A percentile compares a stretch with the other conserved stretches of the same genome.
Evolutionary conservation across 2,329 filamentous ascomycete genomes (phyloP).

Genomic region (Penicillium rolfsii): DNA sequence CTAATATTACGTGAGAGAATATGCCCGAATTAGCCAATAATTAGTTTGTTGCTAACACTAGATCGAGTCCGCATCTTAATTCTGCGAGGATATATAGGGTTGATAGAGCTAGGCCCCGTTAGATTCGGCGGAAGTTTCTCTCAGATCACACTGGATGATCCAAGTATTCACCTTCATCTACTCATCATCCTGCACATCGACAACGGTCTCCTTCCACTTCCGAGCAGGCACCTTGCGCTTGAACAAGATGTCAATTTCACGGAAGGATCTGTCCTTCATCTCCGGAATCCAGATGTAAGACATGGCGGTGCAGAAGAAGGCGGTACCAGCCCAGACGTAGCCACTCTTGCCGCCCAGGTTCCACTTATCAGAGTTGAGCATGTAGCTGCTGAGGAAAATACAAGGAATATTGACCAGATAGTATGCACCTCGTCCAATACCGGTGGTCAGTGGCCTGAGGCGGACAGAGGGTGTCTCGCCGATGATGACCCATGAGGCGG

Average conservation of each 20-base stretch:
- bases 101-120: not conserved
- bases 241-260: slow-evolving; percentile 66
- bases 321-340: slow-evolving; percentile 64
- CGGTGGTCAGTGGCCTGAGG: slow-evolving; percentile 67
- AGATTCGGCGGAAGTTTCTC: not conserved
- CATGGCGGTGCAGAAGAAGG: slow-evolving; percentile 56
- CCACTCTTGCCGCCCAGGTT: slow-evolving; percentile 60
- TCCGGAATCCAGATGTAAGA: slow-evolving; percentile 58
- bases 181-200: slow-evolving; percentile 66
- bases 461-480: slow-evolving; percentile 68
- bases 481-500: slow-evolving; percentile 69
- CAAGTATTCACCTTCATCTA: slow-evolving; percentile 45
- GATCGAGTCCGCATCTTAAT: no score
- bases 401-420: slow-evolving; percentile 68
- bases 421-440: slow-evolving; percentile 65
- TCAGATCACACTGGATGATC: not conserved
- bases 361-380: slow-evolving; percentile 58
- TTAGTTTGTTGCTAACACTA: no score
- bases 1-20: no score
- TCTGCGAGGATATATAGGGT: not conserved
- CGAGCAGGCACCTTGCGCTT: slow-evolving; percentile 58
- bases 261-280: slow-evolving; percentile 62
- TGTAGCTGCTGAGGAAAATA: slow-evolving; percentile 64
- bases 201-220: slow-evolving; percentile 31
- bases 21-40: no score